Evolutionary conservation across 108 stramenopile genomes (phyloP), one percentile per base, ranked within the genome.

Genomic region (Pseudonitzschia multiseries): DNA sequence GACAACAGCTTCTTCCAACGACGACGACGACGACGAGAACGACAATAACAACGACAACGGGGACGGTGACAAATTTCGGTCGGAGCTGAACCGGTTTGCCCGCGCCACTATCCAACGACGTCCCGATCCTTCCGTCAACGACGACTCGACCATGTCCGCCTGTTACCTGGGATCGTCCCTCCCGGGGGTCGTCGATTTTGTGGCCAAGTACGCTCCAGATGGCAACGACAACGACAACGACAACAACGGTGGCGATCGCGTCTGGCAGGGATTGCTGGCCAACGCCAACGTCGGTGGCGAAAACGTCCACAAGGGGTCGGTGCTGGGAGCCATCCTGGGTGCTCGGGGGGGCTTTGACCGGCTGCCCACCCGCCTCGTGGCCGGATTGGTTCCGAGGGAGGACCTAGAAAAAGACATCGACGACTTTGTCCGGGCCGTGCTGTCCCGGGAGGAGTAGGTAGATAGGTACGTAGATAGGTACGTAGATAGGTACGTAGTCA

Each of bases 211-310:
- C 81, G 63, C 79, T 13, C 29, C 76, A 52, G 57, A 2, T 36
- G 63, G 43, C n/a, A n/a, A n/a, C n/a, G n/a, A n/a, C n/a, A n/a
- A n/a, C n/a, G n/a, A n/a, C n/a, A n/a, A n/a, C n/a, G n/a, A n/a
- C n/a, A n/a, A 2, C 46, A 14, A 62, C 29, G 71, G 60, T 32
- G 57, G 59, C 51, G 76, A 69, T 22, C 76, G 56, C 8, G 81
- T 73, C 27, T 90, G 89, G 85, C 68, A 70, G 5, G 96, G 83
- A 14, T 75, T 96, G 2, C 43, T 94, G 12, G 84, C 85, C 40
- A 95, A 90, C 77, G 92, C 93, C 70, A 96, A 95, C 65, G 85
- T 83, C 0, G 96, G 96, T 3, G 96, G 96, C 27, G 96, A 96
- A 65, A 96, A 96, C 81, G 93, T 93, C 5, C 92, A 92, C 76